A percentile compares a stretch with the other conserved stretches of the same genome.
These are phyloP conservation scores for Erodium texanum DNA, from an alignment of 441 rosid species.

Conservation along the genomic window DNA sequence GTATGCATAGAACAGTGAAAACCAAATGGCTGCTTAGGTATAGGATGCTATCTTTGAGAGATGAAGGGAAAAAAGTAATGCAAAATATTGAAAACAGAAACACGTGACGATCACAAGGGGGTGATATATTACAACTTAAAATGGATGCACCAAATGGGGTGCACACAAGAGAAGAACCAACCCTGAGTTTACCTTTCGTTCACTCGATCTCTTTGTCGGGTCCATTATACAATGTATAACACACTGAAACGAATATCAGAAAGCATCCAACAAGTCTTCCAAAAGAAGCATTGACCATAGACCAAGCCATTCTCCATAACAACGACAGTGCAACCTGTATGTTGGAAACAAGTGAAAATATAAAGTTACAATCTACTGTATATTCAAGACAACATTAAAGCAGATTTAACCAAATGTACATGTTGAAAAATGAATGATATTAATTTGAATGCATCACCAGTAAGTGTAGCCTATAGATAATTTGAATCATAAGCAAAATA, in stretches of 20 bases:
- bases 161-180: not conserved
- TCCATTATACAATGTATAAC: slow-evolving; percentile 51
- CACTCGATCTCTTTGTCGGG: slow-evolving; percentile 61
- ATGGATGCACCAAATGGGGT: not conserved
- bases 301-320: slow-evolving; percentile 40
- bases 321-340: slow-evolving; percentile 52
- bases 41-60: too few relatives aligned
- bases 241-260: slow-evolving; percentile 53
- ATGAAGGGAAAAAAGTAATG: too few relatives aligned
- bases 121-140: too few relatives aligned
- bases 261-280: slow-evolving; percentile 59
- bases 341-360: not conserved
- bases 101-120: too few relatives aligned
- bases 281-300: slow-evolving; percentile 38
- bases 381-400: too few relatives aligned
- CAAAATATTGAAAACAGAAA: too few relatives aligned
- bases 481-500: not conserved
- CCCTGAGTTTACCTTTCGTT: slow-evolving; percentile 10
- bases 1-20: too few relatives aligned
- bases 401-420: slow-evolving; percentile 3
- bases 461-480: not conserved
- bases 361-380: too few relatives aligned
- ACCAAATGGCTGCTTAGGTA: too few relatives aligned
- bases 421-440: not conserved
- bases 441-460: not conserved